Evolutionary conservation across 306 rosid species (phyloP), one percentile per base, ranked within the genome.

Genomic region (Casuarina glauca): DNA sequence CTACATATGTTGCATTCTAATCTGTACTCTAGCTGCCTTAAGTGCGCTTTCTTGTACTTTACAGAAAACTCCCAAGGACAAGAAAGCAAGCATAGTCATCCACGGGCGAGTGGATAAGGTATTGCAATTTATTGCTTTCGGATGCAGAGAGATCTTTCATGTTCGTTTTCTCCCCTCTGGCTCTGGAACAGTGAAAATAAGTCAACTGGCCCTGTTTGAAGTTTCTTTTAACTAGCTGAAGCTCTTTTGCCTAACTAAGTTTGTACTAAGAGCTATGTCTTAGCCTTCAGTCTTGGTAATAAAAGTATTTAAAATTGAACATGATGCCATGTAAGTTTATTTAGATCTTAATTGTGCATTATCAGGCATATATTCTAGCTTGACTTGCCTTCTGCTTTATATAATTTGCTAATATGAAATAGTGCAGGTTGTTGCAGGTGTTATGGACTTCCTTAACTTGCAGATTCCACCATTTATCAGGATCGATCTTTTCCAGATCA

Each of bases 51-150:
- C 72, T 84, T 83, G 63, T 51, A 78, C 76, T 86, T 75, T 35
- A 44, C 93, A 95, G 99, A 87, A 95, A 86, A 95, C 99, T 77
- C 99, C 99, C 0, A 95, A 95, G 86, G 99, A 95, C 84, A 95
- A 91, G 86, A 95, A 91, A 78, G 99, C 97, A 78, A 77, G 86
- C 84, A 81, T 95, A 83, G 93, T 95, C 87, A 87, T 95, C 79
- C 99, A 91, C 69, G 99, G 96, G 68, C 87, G 88, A 58, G 95
- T 83, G 17, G 99, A 95, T 80, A 91, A 93, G 97, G 99, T 94
- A 90, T 77, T 75, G 64, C 80, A 55, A 63, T 79, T 70, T 70
- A 67, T 72, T 69, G 73, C 35, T 75, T 78, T 66, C 70, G 44
- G 52, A 32, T 69, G 68, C 53, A 42, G 73, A 41, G 60, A 64